These are phyloP conservation scores for Artomyces pyxidatus DNA, from an alignment of 768 basidiomycete genomes.

Conservation along the genomic window DNA sequence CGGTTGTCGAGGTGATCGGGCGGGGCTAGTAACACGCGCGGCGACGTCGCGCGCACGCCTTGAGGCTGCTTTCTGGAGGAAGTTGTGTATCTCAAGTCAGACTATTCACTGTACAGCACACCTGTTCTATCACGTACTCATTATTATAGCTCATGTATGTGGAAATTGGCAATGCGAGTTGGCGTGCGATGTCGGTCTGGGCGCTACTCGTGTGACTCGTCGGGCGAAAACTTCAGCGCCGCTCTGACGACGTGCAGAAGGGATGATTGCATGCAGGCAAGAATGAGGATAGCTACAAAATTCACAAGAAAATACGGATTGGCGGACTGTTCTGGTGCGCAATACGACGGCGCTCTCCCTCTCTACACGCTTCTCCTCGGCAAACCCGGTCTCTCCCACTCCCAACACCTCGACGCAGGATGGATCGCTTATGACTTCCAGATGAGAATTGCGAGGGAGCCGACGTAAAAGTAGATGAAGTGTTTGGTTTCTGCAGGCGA, in stretches of 20 bases:
- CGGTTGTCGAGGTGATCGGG: slow-evolving; percentile 15
- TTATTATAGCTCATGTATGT: background rate
- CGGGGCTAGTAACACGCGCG: slow-evolving; percentile 10
- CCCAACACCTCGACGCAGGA: background rate
- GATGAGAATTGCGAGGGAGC: slow-evolving; percentile 85
- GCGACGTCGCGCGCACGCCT: no score
- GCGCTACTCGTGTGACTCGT: background rate
- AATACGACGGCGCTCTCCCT: background rate
- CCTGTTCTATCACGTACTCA: background rate
- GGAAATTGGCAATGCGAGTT: background rate
- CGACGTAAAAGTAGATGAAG: slow-evolving; percentile 98
- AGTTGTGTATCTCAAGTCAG: background rate
- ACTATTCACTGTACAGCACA: background rate
- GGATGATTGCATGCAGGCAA: background rate
- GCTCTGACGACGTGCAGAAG: background rate
- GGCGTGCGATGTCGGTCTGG: background rate
- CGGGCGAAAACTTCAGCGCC: background rate
- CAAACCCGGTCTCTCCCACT: background rate
- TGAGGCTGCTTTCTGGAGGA: slow-evolving; percentile 2
- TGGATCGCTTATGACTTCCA: slow-evolving; percentile 66
- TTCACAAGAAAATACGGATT: slow-evolving; percentile 1
- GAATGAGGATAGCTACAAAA: background rate
- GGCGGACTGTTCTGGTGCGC: background rate
- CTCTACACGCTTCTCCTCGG: background rate
- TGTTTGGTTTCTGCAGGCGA: slow-evolving; percentile 78